These are phyloP conservation scores for Yamadazyma membranifaciens DNA, from an alignment of 1,139 yeast genomes.

Conservation along the genomic window DNA sequence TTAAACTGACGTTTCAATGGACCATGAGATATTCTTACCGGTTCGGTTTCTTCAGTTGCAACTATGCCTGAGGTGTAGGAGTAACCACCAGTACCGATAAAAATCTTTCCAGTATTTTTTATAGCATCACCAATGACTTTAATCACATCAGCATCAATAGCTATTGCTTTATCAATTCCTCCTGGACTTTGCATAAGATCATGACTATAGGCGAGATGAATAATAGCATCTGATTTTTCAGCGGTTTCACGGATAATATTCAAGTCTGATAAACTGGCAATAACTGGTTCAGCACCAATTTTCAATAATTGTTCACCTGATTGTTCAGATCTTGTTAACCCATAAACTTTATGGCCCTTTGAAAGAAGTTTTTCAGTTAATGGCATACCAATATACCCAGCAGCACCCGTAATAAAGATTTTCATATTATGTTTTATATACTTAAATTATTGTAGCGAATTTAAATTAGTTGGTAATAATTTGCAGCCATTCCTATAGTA, in stretches of 20 bases:
- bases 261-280: slow-evolving; percentile 22
- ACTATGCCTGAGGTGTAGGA: neutral
- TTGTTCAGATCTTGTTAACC: slow-evolving; percentile 32
- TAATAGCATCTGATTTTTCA: slow-evolving; percentile 25
- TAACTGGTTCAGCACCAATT: slow-evolving; percentile 19
- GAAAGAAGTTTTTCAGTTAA: slow-evolving; percentile 24
- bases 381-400: slow-evolving; percentile 39
- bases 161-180: slow-evolving; percentile 9
- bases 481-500: neutral
- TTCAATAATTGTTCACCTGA: slow-evolving; percentile 30
- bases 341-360: slow-evolving; percentile 32
- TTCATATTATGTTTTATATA: slow-evolving; percentile 7
- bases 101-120: slow-evolving; percentile 20
- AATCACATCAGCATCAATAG: slow-evolving; percentile 19
- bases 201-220: slow-evolving; percentile 31
- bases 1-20: neutral
- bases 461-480: neutral
- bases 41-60: slow-evolving; percentile 2
- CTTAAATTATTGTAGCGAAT: too few relatives aligned
- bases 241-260: slow-evolving; percentile 24
- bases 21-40: neutral
- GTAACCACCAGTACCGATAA: slow-evolving; percentile 18
- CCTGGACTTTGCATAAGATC: neutral
- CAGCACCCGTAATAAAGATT: slow-evolving; percentile 40
- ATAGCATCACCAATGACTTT: slow-evolving; percentile 20